A percentile compares a stretch with the other conserved stretches of the same genome.
Conservation (phyloP, 2,329 filamentous ascomycete genomes). For the Arachnomyces sp. region DNA sequence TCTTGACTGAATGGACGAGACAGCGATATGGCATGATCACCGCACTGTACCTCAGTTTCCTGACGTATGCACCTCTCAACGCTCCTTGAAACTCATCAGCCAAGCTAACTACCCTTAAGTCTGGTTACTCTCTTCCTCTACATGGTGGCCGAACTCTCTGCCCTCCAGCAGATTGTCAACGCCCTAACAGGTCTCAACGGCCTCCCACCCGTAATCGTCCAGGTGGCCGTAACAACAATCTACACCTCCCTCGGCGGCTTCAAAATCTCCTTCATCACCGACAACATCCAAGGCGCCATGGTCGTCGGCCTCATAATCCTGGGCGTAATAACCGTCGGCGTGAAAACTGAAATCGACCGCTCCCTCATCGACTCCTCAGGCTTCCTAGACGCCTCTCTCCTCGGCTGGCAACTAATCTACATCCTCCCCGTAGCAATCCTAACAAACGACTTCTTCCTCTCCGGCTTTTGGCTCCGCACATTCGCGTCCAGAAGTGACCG, state of each 20-base stretch:
- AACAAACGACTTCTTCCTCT: constrained; percentile 82
- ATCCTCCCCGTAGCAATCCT: constrained; percentile 73
- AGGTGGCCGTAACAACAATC: constrained; percentile 70
- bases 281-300: constrained; percentile 74
- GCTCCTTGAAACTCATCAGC: neutral
- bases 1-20: constrained; percentile 76
- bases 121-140: constrained; percentile 77
- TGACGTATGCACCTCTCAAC: constrained; percentile 46
- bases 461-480: constrained; percentile 75
- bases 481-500: constrained; percentile 72
- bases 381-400: constrained; percentile 58
- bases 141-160: constrained; percentile 78
- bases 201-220: constrained; percentile 67
- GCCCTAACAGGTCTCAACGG: constrained; percentile 67
- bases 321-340: constrained; percentile 69
- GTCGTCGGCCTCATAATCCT: constrained; percentile 68
- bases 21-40: constrained; percentile 65
- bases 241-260: constrained; percentile 81
- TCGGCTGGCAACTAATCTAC: constrained; percentile 81
- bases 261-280: constrained; percentile 75
- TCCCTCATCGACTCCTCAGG: constrained; percentile 61
- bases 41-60: constrained; percentile 65
- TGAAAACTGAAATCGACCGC: constrained; percentile 63
- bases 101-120: constrained; percentile 21
- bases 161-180: constrained; percentile 69